phyloP scores from a whole-genome alignment of 805 yeast genomes.

The Barnettozyma pratensis region DNA sequence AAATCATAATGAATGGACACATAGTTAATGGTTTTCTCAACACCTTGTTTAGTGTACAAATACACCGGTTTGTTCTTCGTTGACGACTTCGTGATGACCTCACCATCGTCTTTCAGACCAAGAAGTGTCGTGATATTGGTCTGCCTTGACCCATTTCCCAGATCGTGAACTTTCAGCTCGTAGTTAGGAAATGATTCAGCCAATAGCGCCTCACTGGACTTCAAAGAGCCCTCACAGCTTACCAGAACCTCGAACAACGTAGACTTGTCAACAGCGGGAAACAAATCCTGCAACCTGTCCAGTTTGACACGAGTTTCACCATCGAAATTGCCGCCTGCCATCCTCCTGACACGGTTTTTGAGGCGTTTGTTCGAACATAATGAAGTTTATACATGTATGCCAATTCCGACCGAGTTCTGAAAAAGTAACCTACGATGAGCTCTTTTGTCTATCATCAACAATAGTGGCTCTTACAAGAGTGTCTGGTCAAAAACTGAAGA shows the following conservation, averaged over 20 bases:
- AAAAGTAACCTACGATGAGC: no score
- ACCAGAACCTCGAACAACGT: neutral
- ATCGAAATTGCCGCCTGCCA: neutral
- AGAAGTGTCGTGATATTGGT: neutral
- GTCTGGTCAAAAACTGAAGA: neutral
- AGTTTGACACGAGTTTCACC: neutral
- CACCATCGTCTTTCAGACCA: neutral
- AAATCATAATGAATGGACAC: constrained; percentile 45
- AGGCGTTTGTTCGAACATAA: neutral
- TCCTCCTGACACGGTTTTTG: neutral
- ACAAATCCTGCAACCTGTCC: constrained; percentile 11
- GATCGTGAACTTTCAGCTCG: neutral
- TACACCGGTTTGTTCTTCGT: neutral
- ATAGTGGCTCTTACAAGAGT: no score
- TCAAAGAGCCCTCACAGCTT: neutral
- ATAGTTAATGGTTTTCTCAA: constrained; percentile 45
- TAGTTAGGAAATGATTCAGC: neutral
- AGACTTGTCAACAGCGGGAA: constrained; percentile 14
- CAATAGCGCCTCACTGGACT: neutral
- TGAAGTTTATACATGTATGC: no score
- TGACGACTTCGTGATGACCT: neutral
- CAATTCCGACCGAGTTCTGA: no score
- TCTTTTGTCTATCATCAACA: no score
- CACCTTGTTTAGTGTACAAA: constrained; percentile 30
- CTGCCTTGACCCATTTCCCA: neutral